These are phyloP conservation scores for Colletotrichum melonis DNA, from an alignment of 2,329 filamentous ascomycete species.

Conservation along the genomic window DNA sequence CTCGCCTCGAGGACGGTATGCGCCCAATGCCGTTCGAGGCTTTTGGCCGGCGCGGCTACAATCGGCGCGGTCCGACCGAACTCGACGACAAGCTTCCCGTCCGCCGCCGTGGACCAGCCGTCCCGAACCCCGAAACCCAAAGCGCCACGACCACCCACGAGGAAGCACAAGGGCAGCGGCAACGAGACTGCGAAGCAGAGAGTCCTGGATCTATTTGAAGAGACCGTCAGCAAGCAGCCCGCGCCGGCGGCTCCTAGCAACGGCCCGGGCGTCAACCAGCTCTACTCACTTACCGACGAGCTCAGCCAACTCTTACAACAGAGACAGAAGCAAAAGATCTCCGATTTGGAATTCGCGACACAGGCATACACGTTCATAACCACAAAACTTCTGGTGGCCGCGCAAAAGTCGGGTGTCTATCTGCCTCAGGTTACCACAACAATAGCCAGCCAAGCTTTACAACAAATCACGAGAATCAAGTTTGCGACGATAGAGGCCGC, in stretches of 20 bases:
- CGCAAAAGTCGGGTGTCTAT: not conserved
- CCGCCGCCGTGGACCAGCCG: conserved; percentile 17
- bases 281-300: conserved; percentile 10
- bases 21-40: conserved; percentile 44
- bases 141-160: not conserved
- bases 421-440: not conserved
- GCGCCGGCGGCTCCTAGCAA: not conserved
- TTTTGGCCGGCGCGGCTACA: conserved; percentile 19
- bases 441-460: not conserved
- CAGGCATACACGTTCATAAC: not conserved
- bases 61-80: conserved; percentile 10
- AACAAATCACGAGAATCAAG: conserved; percentile 16
- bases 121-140: not conserved
- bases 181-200: conserved; percentile 1
- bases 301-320: conserved; percentile 17
- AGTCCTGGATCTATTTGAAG: conserved; percentile 35
- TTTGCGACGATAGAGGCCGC: not conserved
- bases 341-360: not conserved
- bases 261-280: not conserved
- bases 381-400: conserved; percentile 8
- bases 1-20: conserved; percentile 48
- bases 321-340: not conserved
- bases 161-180: not conserved
- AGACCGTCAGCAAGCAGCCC: conserved; percentile 24
- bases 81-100: conserved; percentile 28